phyloP scores from a whole-genome alignment of 805 yeast species.

The Tetrapisispora taiwanensis region DNA sequence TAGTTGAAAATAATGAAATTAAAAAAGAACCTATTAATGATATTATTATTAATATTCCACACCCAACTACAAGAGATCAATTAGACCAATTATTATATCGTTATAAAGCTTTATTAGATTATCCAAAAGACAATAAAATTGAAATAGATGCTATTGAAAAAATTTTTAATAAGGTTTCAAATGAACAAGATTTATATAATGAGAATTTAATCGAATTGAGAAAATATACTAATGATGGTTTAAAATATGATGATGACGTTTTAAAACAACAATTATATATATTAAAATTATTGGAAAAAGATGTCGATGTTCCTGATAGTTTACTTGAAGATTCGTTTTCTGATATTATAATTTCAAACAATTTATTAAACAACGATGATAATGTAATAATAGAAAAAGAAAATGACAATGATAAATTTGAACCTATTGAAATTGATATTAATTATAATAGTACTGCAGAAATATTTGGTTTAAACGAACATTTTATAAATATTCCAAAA shows the following conservation, averaged over 20 bases:
- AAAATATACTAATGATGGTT: constrained; percentile 9
- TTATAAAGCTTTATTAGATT: constrained; percentile 23
- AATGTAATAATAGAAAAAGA: not conserved
- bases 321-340: constrained; percentile 31
- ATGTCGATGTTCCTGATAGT: constrained; percentile 50
- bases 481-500: constrained; percentile 19
- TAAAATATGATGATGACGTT: constrained; percentile 35
- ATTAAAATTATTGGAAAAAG: constrained; percentile 54
- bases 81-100: constrained; percentile 26
- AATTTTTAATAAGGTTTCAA: constrained; percentile 32
- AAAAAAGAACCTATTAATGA: not conserved
- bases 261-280: constrained; percentile 52
- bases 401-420: constrained; percentile 1
- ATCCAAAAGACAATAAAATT: constrained; percentile 16
- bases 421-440: constrained; percentile 20
- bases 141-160: constrained; percentile 39
- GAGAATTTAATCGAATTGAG: constrained; percentile 26
- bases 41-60: constrained; percentile 16
- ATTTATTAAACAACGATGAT: not conserved
- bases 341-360: not conserved
- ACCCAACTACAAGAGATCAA: constrained; percentile 20
- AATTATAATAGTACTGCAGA: constrained; percentile 26
- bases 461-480: constrained; percentile 24
- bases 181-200: constrained; percentile 32
- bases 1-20: not conserved